Evolutionary conservation across 257 asterid species (phyloP), one percentile per base, ranked within the genome.

Genomic region (Lycium barbarum): DNA sequence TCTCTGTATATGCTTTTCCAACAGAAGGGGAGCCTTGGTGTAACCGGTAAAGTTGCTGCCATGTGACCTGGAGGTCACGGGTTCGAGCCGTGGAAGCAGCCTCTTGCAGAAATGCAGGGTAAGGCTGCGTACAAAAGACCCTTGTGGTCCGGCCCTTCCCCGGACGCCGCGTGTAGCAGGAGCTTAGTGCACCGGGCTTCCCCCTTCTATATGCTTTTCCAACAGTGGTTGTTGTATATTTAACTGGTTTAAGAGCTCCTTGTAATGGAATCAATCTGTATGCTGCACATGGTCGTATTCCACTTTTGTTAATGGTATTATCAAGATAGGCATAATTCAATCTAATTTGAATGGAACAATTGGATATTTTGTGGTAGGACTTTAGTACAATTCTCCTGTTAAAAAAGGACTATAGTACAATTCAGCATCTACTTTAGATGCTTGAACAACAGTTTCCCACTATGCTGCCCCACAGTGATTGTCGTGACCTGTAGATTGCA

Each of bases 1-100:
- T 63, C 45, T 79, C 20, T 83, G 47, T 59, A 4, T 26, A 78
- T 15, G 71, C 43, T 54, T 47, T 80, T 79, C 79, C 63, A 54
- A 15, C 54, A 68, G 63, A 26, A 26, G 33, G 33, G 33, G 33
- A 26, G 33, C 33, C 33, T 26, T 26, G 33, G 33, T 26, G 33
- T 26, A 26, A 26, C 33, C 33, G 33, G 33, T 26, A 26, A 26
- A 26, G 33, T 26, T 26, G 33, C 33, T 26, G 33, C 33, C 33
- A 26, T 26, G 33, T 26, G 33, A 26, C 33, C 33, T 26, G 33
- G 33, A 26, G 33, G 33, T 26, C 33, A 26, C 33, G 33, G 33
- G 33, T 26, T 26, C 33, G 33, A 26, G 33, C 33, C 33, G 33
- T 26, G 33, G 33, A 26, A 26, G 1, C 33, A 26, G 33, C 33